Conservation (phyloP, 345 rosid species). For the Arabidopsis arenosa region DNA sequence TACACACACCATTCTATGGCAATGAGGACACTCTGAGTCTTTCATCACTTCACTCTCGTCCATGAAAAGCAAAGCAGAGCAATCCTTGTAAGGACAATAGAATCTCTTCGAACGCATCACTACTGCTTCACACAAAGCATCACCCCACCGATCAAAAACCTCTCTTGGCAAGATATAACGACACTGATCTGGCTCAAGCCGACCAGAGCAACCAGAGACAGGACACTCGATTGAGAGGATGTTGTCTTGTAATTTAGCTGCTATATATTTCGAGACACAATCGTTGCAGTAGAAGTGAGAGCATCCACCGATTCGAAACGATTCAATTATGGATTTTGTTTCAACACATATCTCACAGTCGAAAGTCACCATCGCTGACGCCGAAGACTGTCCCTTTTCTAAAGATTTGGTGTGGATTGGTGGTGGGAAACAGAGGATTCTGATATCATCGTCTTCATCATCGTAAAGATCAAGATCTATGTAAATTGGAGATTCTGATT, state of each 20-base stretch:
- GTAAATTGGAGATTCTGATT: slow-evolving; percentile 13
- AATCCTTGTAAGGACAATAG: slow-evolving; percentile 59
- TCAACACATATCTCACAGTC: slow-evolving; percentile 66
- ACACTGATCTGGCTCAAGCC: slow-evolving; percentile 39
- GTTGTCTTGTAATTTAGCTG: slow-evolving; percentile 53
- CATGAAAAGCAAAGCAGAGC: slow-evolving; percentile 52
- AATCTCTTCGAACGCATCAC: slow-evolving; percentile 42
- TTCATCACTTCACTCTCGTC: slow-evolving; percentile 40
- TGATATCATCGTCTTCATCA: slow-evolving; percentile 40
- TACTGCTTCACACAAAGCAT: slow-evolving; percentile 53
- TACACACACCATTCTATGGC: slow-evolving; percentile 57
- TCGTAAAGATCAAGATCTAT: slow-evolving; percentile 33
- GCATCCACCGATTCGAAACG: slow-evolving; percentile 53
- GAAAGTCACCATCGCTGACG: slow-evolving; percentile 28
- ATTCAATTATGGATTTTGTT: slow-evolving; percentile 36
- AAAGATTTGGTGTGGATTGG: neutral
- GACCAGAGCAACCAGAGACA: slow-evolving; percentile 21
- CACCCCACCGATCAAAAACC: slow-evolving; percentile 44
- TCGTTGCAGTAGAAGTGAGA: slow-evolving; percentile 57
- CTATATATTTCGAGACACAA: slow-evolving; percentile 56
- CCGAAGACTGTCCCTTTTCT: slow-evolving; percentile 40
- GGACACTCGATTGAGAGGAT: slow-evolving; percentile 40
- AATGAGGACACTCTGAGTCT: slow-evolving; percentile 54
- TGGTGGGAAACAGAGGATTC: slow-evolving; percentile 30
- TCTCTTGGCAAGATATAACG: slow-evolving; percentile 28